Conservation (phyloP, 208 protist species). For the Balamuthia mandrillaris region DNA sequence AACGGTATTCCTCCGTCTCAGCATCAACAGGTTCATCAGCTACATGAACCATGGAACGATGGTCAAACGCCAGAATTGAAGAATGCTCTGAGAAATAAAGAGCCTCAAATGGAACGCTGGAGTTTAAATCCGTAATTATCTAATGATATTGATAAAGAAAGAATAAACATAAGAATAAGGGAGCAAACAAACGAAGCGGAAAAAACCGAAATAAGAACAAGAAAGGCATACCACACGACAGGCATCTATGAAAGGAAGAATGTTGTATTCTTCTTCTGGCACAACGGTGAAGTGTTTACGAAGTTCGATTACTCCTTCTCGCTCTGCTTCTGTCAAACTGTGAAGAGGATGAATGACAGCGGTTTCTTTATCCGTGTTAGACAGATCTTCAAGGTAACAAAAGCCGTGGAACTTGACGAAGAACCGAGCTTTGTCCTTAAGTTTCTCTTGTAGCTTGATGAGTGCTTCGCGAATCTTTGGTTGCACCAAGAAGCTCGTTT, state of each 20-base stretch:
- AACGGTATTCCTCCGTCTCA: conserved; percentile 35
- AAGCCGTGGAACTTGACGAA: conserved; percentile 39
- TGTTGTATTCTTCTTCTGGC: conserved; percentile 7
- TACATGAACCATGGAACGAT: background rate
- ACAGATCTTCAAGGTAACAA: conserved; percentile 35
- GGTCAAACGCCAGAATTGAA: conserved; percentile 19
- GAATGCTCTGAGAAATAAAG: conserved; percentile 14
- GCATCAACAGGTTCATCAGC: background rate
- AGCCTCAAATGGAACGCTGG: conserved; percentile 34
- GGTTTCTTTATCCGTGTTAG: background rate
- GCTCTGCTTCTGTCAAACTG: background rate
- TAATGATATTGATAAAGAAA: no score
- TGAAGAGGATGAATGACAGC: conserved; percentile 26
- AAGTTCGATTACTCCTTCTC: background rate
- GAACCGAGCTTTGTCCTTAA: conserved; percentile 22
- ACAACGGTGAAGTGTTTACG: conserved; percentile 2
- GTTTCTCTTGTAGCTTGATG: background rate
- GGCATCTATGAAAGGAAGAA: conserved; percentile 28
- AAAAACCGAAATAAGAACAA: background rate
- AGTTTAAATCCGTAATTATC: conserved; percentile 35
- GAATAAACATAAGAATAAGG: background rate
- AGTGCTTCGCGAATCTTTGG: background rate
- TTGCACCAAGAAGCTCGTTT: conserved; percentile 34
- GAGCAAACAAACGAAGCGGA: background rate
- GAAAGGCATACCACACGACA: background rate